Evolutionary conservation across 2,329 filamentous ascomycete species (phyloP).

Genomic region (Colletotrichum trifolii): DNA sequence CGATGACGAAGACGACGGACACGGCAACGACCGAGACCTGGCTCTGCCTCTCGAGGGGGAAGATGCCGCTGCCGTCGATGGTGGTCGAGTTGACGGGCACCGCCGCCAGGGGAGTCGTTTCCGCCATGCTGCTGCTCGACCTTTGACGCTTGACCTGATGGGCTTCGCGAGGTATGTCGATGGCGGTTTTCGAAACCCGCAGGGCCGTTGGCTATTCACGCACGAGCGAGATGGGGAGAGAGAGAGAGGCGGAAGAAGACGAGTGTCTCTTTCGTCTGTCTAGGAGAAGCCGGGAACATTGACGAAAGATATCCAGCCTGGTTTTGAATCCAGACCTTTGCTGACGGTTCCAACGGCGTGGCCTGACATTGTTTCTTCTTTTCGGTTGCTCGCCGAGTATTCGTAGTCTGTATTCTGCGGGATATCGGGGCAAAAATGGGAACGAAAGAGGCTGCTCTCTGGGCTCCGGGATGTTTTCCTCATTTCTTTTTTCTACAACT

Average conservation of each 20-base stretch:
- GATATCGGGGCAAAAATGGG: too few species aligned
- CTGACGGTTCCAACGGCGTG: neutral
- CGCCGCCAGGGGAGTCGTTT: slow-evolving; percentile 7
- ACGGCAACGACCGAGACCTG: slow-evolving; percentile 29
- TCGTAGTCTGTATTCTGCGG: too few species aligned
- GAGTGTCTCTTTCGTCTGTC: too few species aligned
- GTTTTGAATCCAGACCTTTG: too few species aligned
- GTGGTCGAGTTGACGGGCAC: slow-evolving; percentile 7
- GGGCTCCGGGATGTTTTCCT: neutral
- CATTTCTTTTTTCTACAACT: slow-evolving; percentile 20
- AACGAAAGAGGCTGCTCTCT: too few species aligned
- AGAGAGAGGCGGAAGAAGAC: too few species aligned
- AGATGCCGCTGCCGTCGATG: neutral
- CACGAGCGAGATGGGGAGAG: too few species aligned
- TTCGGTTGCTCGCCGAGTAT: neutral
- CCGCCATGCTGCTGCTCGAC: slow-evolving; percentile 12
- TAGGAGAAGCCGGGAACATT: too few species aligned
- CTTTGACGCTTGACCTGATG: neutral
- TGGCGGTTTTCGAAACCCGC: neutral
- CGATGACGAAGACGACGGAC: slow-evolving; percentile 24
- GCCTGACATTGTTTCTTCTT: slow-evolving; percentile 14
- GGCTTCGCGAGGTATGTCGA: neutral
- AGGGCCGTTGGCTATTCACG: too few species aligned
- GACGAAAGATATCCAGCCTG: too few species aligned
- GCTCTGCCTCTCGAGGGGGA: slow-evolving; percentile 22